Evolutionary conservation across 148 eudicot genomes (phyloP).

Genomic region (Oxyria digyna): DNA sequence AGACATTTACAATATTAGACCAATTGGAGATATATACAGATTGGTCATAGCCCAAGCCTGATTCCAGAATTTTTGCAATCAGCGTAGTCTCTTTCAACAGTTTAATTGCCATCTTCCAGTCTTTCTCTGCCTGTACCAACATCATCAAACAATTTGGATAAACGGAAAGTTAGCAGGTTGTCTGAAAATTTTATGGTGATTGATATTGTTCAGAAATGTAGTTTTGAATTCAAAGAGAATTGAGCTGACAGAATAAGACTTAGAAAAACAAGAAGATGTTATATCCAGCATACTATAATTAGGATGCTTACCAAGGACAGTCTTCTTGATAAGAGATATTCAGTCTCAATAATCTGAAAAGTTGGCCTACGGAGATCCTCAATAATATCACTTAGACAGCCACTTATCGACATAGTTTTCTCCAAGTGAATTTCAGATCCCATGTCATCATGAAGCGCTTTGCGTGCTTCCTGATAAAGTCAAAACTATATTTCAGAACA

Average conservation of each 20-base stretch:
- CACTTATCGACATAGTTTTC: constrained; percentile 18
- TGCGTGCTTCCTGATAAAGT: constrained; percentile 31
- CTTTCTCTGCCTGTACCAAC: constrained; percentile 44
- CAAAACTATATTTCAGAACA: constrained; percentile 4
- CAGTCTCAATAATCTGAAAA: constrained; percentile 45
- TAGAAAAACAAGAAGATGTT: neutral
- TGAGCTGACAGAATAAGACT: neutral
- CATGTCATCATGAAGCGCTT: constrained; percentile 27
- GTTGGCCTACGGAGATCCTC: constrained; percentile 38
- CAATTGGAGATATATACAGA: constrained; percentile 39
- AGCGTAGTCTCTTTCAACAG: constrained; percentile 39
- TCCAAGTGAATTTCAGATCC: constrained; percentile 15
- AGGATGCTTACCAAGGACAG: constrained; percentile 41
- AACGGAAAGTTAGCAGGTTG: neutral
- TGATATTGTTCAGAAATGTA: neutral
- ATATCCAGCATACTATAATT: constrained; percentile 3
- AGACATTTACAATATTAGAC: constrained; percentile 42
- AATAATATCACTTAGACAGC: constrained; percentile 27
- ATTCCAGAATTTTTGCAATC: constrained; percentile 29
- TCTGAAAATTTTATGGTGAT: no score
- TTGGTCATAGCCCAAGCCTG: constrained; percentile 48
- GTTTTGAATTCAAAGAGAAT: neutral
- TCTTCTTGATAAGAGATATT: constrained; percentile 38
- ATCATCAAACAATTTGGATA: neutral
- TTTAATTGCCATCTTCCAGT: constrained; percentile 43